Evolutionary conservation across 495 filamentous ascomycete genomes (phyloP), one percentile per base, ranked within the genome.

Genomic region (Viridothelium virens): DNA sequence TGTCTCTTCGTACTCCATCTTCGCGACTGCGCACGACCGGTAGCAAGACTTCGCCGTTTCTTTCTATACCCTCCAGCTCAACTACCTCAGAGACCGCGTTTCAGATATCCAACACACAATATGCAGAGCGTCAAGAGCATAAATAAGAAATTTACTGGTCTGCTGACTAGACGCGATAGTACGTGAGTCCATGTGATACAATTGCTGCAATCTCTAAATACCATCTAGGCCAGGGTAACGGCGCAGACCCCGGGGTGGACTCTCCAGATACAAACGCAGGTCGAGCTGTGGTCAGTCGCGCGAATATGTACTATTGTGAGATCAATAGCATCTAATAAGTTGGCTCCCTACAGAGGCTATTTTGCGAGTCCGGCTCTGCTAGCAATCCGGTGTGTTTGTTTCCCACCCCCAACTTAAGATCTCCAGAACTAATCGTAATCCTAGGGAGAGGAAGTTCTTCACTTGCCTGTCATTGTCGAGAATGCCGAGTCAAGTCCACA

Each of bases 401-500:
- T 59, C 41, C 44, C n/a, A 31, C 37, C 31, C 50, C 56, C 25
- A 36, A n/a, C 47, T 0, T 18, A 41, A 33, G 41, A 25, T 18
- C 25, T 25, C 56, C 65, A 14, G 64, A 65, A 50, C 53, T 61
- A 66, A 18, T 25, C 9, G 37, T 1, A 39, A 31, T 25, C 14
- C 56, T 75, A 91, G 80, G 90, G 89, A 68, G 89, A 91, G 71
- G 94, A 97, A 79, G 91, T 95, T 66, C 85, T 96, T 46, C 89
- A 90, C 71, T 89, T 99, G n/a, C 94, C 95, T 6, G 81, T 85
- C 37, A 97, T 99, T 70, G 95, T 99, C 76, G 95, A 97, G 69
- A 83, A 87, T 38, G 92, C 93, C 79, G 95, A 97, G 74, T 96
- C 91, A 38, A 92, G 90, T 56, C 92, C 94, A 11, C 78, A 78